These are phyloP conservation scores for Cercospora sp. DNA, from an alignment of 2,329 filamentous ascomycete species.

Conservation along the genomic window DNA sequence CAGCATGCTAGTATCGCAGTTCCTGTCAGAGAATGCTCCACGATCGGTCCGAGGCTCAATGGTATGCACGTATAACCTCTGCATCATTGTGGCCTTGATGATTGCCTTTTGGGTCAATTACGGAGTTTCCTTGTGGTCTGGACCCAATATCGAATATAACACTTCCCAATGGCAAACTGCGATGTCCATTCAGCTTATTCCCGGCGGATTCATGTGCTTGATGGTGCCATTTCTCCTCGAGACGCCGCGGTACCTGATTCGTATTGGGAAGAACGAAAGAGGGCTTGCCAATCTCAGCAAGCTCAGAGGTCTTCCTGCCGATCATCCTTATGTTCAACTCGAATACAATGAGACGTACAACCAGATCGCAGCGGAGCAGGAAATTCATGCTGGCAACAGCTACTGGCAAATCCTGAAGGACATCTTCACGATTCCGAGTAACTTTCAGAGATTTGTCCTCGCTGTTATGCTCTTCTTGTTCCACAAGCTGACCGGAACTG, in stretches of 20 bases:
- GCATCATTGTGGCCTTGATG: background rate
- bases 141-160: background rate
- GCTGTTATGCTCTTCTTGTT: conserved; percentile 25
- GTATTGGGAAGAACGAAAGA: background rate
- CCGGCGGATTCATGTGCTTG: background rate
- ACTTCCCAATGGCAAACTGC: conserved; percentile 3
- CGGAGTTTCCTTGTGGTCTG: conserved; percentile 1
- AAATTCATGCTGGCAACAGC: conserved; percentile 15
- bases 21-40: background rate
- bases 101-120: conserved; percentile 6
- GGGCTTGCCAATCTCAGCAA: background rate
- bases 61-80: background rate
- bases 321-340: background rate
- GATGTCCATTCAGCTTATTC: background rate
- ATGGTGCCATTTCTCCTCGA: background rate
- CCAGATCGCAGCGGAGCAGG: background rate
- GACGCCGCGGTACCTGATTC: background rate
- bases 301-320: background rate
- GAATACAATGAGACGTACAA: conserved; percentile 1
- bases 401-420: conserved; percentile 22
- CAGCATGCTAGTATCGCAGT: background rate
- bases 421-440: conserved; percentile 22
- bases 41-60: background rate
- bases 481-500: conserved; percentile 27
- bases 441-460: conserved; percentile 25